These are phyloP conservation scores for Solanum infundibuliforme DNA, from an alignment of 257 asterid species.

Conservation along the genomic window DNA sequence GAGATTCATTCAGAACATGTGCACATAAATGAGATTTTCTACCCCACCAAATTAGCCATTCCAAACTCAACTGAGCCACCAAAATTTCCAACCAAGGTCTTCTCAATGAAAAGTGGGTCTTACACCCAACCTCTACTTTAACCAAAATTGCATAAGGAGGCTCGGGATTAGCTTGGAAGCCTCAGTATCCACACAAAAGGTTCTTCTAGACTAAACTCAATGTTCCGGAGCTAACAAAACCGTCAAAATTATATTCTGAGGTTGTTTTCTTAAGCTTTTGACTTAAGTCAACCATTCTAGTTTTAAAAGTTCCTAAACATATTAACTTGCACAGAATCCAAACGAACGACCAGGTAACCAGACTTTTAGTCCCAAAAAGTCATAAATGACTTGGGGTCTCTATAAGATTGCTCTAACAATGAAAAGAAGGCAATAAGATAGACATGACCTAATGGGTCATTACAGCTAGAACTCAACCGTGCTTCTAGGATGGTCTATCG, in stretches of 20 bases:
- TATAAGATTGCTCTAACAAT: neutral
- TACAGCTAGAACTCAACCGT: neutral
- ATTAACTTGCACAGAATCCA: neutral
- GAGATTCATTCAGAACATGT: neutral
- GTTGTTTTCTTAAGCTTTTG: no score
- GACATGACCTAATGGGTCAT: neutral
- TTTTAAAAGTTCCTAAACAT: neutral
- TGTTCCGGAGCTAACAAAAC: accelerated
- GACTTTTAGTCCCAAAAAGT: neutral
- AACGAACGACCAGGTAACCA: no score
- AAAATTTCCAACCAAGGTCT: no score
- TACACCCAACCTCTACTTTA: neutral
- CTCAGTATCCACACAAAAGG: neutral
- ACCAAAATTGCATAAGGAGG: neutral
- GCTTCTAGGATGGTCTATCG: neutral
- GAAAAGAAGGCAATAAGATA: neutral
- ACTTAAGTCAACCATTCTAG: neutral
- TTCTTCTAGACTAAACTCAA: neutral
- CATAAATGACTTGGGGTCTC: neutral
- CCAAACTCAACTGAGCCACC: neutral
- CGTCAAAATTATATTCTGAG: neutral
- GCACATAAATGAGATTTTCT: neutral
- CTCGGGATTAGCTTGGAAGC: neutral
- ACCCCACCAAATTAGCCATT: neutral
- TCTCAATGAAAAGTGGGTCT: neutral